These are phyloP conservation scores for Truncatella angustata DNA, from an alignment of 2,329 filamentous ascomycete species.

Conservation along the genomic window DNA sequence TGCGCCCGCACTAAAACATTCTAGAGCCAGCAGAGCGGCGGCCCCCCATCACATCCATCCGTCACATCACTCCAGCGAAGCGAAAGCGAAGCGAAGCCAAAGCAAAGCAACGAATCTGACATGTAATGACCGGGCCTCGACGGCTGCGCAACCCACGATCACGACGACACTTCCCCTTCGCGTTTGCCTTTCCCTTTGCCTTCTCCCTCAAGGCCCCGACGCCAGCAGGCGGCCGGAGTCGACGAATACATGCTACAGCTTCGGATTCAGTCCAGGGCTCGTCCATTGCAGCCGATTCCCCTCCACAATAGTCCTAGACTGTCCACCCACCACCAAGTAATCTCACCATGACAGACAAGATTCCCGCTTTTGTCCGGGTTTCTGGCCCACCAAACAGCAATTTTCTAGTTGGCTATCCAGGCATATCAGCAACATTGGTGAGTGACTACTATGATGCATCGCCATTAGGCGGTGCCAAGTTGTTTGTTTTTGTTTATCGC, in stretches of 20 bases:
- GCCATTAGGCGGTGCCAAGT: constrained; percentile 7
- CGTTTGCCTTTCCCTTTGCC: too few relatives aligned
- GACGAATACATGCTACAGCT: constrained; percentile 11
- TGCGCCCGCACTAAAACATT: neutral
- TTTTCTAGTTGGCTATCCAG: constrained; percentile 94
- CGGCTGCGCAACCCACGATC: neutral
- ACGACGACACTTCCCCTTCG: too few relatives aligned
- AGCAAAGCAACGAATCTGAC: neutral
- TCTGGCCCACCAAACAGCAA: constrained; percentile 96
- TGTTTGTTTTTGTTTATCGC: constrained; percentile 2
- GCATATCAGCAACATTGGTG: constrained; percentile 96
- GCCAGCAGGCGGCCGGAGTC: neutral
- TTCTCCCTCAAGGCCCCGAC: constrained; percentile 4
- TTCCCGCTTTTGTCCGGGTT: constrained; percentile 87
- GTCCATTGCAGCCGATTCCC: constrained; percentile 13
- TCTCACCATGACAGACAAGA: constrained; percentile 38
- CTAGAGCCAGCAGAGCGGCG: neutral
- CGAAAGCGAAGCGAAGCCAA: too few relatives aligned
- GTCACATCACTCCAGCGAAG: too few relatives aligned
- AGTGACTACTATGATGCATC: constrained; percentile 35
- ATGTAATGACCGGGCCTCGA: neutral
- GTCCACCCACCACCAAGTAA: constrained; percentile 11
- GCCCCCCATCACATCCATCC: neutral
- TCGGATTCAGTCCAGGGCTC: neutral
- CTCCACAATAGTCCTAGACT: constrained; percentile 17